Base-by-base conservation (phyloP, 495 filamentous ascomycete genomes). In the Penicillium canariense region DNA sequence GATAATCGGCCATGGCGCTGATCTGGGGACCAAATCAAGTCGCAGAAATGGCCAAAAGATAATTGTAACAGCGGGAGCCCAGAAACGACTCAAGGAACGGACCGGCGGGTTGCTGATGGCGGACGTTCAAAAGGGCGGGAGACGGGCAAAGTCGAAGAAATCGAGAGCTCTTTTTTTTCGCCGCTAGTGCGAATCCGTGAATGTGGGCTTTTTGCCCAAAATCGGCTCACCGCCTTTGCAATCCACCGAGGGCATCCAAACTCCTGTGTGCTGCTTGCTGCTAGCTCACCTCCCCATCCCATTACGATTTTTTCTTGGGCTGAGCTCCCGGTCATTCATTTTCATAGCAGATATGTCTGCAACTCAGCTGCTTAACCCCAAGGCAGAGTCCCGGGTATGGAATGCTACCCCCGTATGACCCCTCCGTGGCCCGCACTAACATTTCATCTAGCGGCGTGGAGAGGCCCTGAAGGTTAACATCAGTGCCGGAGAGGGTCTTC, bases 381-480 rank as follows among this genome's bases (percentile, higher is more conserved):
- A 97, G 76, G 94, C 94, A 63, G 94, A 98, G 77, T 96, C 91
- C 40, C 84, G 96, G 73, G 92, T 95, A 77, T 62, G 86, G 32
- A 47, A 46, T 63, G 42, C 35, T 56, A 10, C 56, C 47, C 48
- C 27, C 17, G 39, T 32, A 35, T 46, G 42, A 59, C 60, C 60
- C 53, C 51, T 43, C 59, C 43, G 43, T 59, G 48, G 51, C 58
- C 57, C 55, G 55, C 66, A 71, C 70, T 80, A 72, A 75, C 71
- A 74, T 56, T 61, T 44, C 59, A 59, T 56, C 34, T 73, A 96
- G 91, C 83, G 94, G 81, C 82, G 94, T 77, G 92, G 88, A 69
- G 94, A 98, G 81, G 94, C 94, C 74, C 79, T 98, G 56, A 84
- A 80, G 75, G 91, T 97, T 69, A 98, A 98, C 77, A 97, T 98